Evolutionary conservation across 1,284 basidiomycete genomes (phyloP).

Genomic region (Naganishia albida): DNA sequence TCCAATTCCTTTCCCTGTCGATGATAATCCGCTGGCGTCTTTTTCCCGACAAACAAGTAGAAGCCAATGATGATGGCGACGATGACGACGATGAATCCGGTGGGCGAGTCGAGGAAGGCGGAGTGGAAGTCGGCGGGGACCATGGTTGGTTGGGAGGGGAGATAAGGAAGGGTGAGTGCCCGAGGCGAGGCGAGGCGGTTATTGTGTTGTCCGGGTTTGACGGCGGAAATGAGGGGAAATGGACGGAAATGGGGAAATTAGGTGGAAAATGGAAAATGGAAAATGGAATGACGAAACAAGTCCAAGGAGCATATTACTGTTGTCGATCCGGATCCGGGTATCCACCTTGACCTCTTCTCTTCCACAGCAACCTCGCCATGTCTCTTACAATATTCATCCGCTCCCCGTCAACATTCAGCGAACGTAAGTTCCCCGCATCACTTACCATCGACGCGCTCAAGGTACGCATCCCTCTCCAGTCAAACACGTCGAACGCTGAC

Average conservation of each 20-base stretch:
- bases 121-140: constrained; percentile 9
- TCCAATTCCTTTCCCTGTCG: constrained; percentile 17
- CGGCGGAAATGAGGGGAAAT: too few relatives aligned
- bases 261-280: too few relatives aligned
- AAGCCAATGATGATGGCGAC: constrained; percentile 16
- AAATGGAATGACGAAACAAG: too few relatives aligned
- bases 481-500: constrained; percentile 21
- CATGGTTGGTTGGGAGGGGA: background rate
- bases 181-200: constrained; percentile 1
- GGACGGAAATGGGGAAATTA: too few relatives aligned
- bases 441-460: constrained; percentile 76
- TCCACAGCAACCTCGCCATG: background rate
- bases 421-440: constrained; percentile 74
- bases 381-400: constrained; percentile 60
- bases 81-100: constrained; percentile 24
- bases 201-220: constrained; percentile 15
- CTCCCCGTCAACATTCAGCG: constrained; percentile 84
- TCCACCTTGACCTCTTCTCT: background rate
- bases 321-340: too few relatives aligned
- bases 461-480: constrained; percentile 55
- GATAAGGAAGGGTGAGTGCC: background rate
- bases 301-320: too few relatives aligned
- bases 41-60: constrained; percentile 23
- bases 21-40: constrained; percentile 27
- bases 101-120: constrained; percentile 22